Evolutionary conservation across 2,329 filamentous ascomycete genomes (phyloP).

Genomic region (Fusarium chuoi): DNA sequence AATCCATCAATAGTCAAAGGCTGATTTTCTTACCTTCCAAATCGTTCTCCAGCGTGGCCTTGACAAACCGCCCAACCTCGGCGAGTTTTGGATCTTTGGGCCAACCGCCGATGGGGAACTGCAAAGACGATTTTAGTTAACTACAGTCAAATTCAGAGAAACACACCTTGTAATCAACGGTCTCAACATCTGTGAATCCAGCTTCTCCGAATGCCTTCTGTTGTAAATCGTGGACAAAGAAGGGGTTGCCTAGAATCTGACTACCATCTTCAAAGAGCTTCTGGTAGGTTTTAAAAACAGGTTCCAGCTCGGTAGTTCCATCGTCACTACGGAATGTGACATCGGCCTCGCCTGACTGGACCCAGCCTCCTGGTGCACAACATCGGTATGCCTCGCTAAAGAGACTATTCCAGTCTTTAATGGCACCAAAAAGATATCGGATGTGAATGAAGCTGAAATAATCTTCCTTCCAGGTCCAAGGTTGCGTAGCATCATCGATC

Average conservation of each 20-base stretch:
- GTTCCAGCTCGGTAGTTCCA: neutral
- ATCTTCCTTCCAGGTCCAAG: neutral
- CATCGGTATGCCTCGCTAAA: neutral
- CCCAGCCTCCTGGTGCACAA: neutral
- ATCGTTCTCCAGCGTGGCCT: neutral
- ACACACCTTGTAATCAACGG: neutral
- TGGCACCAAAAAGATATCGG: neutral
- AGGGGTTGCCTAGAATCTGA: neutral
- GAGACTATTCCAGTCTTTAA: neutral
- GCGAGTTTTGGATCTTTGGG: neutral
- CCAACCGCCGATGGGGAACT: neutral
- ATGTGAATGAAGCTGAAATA: neutral
- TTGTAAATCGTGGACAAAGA: neutral
- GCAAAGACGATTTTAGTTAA: neutral
- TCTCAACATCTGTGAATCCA: neutral
- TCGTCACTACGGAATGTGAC: neutral
- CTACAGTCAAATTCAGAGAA: rapidly evolving
- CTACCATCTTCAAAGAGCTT: neutral
- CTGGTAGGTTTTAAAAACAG: neutral
- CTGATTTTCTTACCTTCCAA: neutral
- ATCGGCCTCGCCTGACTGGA: neutral
- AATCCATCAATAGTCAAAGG: rapidly evolving
- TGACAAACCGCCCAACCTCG: neutral
- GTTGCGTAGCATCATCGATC: neutral
- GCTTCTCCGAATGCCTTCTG: neutral